Base-by-base conservation (phyloP, 2,329 filamentous ascomycete genomes). In the Fusarium nygamai region DNA sequence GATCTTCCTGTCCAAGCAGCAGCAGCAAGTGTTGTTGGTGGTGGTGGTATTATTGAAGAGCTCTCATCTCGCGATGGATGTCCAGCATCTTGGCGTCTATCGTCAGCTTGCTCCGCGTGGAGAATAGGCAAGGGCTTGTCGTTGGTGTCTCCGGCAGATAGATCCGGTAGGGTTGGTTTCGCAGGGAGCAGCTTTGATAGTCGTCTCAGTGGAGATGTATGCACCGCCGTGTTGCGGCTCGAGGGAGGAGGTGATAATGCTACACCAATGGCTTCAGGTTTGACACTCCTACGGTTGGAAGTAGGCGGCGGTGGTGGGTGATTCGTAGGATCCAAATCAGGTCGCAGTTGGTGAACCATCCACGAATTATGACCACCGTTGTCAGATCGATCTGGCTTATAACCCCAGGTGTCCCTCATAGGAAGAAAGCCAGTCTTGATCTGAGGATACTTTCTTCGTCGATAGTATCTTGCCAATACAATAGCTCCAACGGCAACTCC, bases 401-500 rank as follows among this genome's bases (percentile, higher is more conserved):
- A 82, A 6, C 80, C 79, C 81, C 80, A 83, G 27, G 81, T 84
- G 67, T 84, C 81, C n/a, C 82, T 79, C 48, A 74, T 73, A 8
- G 81, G 80, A 58, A 82, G 80, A 69, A 86, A 85, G 6, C 81
- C 83, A 7, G 79, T 82, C 71, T 83, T 83, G 56, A 80, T 76
- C 24, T 81, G 81, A 34, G 75, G 80, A 58, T 83, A 83, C 27
- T 80, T 83, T 75, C 80, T 83, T 57, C 81, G 83, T n/a, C 87
- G 85, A 65, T 78, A 79, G 50, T 75, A 76, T 51, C 86, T 82
- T 8, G 84, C 83, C 20, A 88, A 62, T 13, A 88, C 74, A 31
- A 90, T 84, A 19, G 88, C 78, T 9, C 83, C 84, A 34, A 89
- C 76, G 11, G 85, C 87, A 24, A 92, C 74, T 9, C 85, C 80